These are phyloP conservation scores for Ophiocordyceps sinensis DNA, from an alignment of 2,329 filamentous ascomycete species.

Conservation along the genomic window DNA sequence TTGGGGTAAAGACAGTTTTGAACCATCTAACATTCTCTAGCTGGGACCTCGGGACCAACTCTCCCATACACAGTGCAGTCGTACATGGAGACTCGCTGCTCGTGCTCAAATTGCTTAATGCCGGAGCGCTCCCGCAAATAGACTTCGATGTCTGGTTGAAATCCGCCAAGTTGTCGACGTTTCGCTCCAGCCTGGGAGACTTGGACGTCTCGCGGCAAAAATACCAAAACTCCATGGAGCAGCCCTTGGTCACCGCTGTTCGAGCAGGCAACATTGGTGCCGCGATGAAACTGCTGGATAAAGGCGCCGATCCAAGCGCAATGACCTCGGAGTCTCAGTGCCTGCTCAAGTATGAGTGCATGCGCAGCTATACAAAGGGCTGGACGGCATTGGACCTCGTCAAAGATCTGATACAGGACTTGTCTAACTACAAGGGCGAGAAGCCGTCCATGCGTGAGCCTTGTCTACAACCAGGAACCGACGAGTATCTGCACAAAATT, in stretches of 20 bases:
- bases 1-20: slow-evolving; percentile 40
- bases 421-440: slow-evolving; percentile 28
- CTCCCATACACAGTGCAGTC: slow-evolving; percentile 46
- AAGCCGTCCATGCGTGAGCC: slow-evolving; percentile 14
- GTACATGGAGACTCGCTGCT: slow-evolving; percentile 33
- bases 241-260: slow-evolving; percentile 42
- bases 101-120: slow-evolving; percentile 45
- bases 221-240: neutral
- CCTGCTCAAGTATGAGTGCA: slow-evolving; percentile 18
- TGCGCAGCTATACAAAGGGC: slow-evolving; percentile 20
- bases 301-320: slow-evolving; percentile 51
- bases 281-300: slow-evolving; percentile 43
- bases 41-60: slow-evolving; percentile 20
- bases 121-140: slow-evolving; percentile 45
- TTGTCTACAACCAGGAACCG: neutral
- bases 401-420: slow-evolving; percentile 29
- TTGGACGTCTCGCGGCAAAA: neutral
- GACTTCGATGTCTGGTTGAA: slow-evolving; percentile 52
- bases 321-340: slow-evolving; percentile 28
- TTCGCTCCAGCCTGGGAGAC: slow-evolving; percentile 16
- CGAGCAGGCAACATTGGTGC: slow-evolving; percentile 26
- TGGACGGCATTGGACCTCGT: slow-evolving; percentile 47
- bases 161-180: slow-evolving; percentile 30
- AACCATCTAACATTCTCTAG: neutral
- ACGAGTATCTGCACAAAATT: neutral